These are phyloP conservation scores for Aspergillus hancockii DNA, from an alignment of 495 filamentous ascomycete genomes.

Conservation along the genomic window DNA sequence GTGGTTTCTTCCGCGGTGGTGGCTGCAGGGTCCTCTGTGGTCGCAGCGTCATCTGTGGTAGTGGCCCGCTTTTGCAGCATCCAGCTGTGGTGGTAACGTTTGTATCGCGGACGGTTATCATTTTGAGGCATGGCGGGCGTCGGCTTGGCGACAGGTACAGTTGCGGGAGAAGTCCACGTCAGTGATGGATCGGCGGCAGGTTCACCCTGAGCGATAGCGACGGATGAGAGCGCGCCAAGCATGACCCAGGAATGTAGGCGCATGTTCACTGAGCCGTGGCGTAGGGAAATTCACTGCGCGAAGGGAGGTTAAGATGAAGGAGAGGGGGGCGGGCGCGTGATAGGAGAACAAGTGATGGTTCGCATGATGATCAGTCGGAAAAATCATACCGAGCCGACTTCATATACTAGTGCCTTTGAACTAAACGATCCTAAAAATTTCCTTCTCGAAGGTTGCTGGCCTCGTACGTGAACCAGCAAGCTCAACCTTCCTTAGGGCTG, in stretches of 20 bases:
- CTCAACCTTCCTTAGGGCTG: constrained; percentile 6
- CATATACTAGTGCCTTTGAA: background rate
- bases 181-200: constrained; percentile 2
- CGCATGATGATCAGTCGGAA: background rate
- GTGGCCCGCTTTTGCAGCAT: constrained; percentile 3
- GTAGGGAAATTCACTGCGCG: background rate
- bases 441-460: background rate
- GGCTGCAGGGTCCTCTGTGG: background rate
- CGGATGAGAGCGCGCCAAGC: background rate
- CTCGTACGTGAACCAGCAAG: constrained; percentile 7
- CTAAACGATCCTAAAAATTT: constrained; percentile 4
- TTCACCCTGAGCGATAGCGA: background rate
- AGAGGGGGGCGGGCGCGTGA: background rate
- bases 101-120: background rate
- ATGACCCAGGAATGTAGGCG: background rate
- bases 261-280: background rate
- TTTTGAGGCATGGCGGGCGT: background rate
- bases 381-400: background rate
- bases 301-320: background rate
- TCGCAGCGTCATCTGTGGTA: background rate
- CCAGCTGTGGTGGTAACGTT: constrained; percentile 2
- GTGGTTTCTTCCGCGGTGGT: constrained; percentile 18
- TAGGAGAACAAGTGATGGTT: background rate
- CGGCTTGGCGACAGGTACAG: background rate
- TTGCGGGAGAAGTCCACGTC: background rate